Percentiles rank a stretch among this genome's conserved stretches.
Conservation (phyloP, 2,329 filamentous ascomycete genomes). For the Pseudogymnoascus sp. region DNA sequence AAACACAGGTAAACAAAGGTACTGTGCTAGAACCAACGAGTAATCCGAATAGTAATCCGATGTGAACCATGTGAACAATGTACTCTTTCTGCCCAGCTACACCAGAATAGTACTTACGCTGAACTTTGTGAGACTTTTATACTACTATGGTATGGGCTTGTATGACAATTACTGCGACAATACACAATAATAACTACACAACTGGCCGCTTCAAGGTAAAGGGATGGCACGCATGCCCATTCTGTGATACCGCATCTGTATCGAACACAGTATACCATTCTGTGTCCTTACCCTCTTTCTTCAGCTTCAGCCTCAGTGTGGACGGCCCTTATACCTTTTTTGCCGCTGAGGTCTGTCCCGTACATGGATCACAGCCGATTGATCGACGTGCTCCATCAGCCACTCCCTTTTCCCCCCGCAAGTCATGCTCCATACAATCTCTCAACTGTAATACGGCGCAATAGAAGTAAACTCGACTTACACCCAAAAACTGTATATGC, state of each 20-base stretch:
- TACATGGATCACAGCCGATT: slow-evolving; percentile 2
- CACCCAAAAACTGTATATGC: neutral
- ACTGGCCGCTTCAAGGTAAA: neutral
- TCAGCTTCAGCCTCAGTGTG: neutral
- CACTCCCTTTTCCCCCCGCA: neutral
- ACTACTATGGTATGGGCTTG: no score
- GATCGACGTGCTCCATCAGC: neutral
- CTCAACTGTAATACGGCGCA: neutral
- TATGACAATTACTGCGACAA: neutral
- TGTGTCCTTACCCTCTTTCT: neutral
- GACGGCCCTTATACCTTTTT: neutral
- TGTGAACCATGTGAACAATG: no score
- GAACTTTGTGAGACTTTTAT: neutral
- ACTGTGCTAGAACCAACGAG: no score
- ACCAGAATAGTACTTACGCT: no score
- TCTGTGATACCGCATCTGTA: neutral
- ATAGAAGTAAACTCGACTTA: neutral
- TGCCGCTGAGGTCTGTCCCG: neutral
- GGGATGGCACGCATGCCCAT: neutral
- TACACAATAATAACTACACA: neutral
- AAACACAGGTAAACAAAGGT: no score
- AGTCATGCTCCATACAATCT: neutral
- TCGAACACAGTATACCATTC: slow-evolving; percentile 3
- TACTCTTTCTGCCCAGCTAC: no score
- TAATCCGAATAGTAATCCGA: no score